Evolutionary conservation across 2,329 filamentous ascomycete species (phyloP), one percentile per base, ranked within the genome.

Genomic region (Epichloe sylvatica): DNA sequence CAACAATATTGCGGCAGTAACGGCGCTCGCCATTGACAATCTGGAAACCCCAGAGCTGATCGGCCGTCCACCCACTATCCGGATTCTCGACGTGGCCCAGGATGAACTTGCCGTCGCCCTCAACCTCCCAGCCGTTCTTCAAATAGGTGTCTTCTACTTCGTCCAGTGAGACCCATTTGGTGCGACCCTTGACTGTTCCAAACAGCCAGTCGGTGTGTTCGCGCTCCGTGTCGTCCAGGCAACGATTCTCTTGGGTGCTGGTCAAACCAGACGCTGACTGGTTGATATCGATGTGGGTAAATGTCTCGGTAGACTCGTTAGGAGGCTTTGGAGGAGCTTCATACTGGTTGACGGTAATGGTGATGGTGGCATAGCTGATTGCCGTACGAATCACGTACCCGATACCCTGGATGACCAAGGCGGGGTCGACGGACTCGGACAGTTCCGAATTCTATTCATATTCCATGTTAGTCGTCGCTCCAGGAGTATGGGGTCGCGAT

Each of bases 151-250:
- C 77, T n/a, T 69, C 63, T 37, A 79, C 64, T 17, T 75, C 72
- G 17, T 66, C 70, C 19, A 67, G 60, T 11, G 58, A 61, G 51
- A 77, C 56, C 62, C 74, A 80, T 43, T 70, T 67, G 41, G 74
- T 78, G 52, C 72, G 73, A 51, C 84, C 86, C 47, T 71, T 70
- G 54, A 92, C 75, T 49, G 68, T 70, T 51, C 89, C 89, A 64
- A 94, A 95, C 56, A 94, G 77, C 73, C 81, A 82, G 71, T 95
- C 88, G 23, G 69, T 70, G 70, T 90, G 86, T 54, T 78, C 75
- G 57, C 83, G 81, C 56, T 57, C 64, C 49, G 57, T 57, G 62
- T 66, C 60, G 68, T 80, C 76, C 47, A 76, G 59, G 61, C 70
- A 75, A 51, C 77, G 76, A 55, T 65, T 63, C 72, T 80, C 77